Base-by-base conservation (phyloP, 1,284 basidiomycete species). In the Lignosus rhinocerotis region DNA sequence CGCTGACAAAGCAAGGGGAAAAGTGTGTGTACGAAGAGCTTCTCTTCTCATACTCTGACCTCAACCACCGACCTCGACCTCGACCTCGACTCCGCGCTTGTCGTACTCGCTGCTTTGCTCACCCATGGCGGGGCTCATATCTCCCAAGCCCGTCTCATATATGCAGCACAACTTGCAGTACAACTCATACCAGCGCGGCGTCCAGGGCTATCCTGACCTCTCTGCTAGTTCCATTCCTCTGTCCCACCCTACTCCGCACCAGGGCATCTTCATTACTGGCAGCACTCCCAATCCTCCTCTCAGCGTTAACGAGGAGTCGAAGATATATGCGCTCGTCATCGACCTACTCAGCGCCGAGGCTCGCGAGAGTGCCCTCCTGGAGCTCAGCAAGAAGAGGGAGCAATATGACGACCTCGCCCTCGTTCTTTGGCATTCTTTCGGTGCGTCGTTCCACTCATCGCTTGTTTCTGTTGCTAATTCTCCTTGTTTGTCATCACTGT, bases 341-440 rank as follows among this genome's bases (percentile, higher is more conserved):
- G 91, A 94, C 60, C 77, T 94, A 32, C 83, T 93, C 80, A 88
- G 91, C 69, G 87, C 89, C 0, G 80, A 80, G 53, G 86, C 88
- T n/a, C 82, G 95, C 61, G 95, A 98, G 72, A 82, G 81, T 7
- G 95, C 96, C 0, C 77, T 98, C 55, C 81, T 99, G 51, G 97
- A 99, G 78, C 80, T 99, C 66, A 97, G 94, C 79, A 99, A 99
- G 84, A 98, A 98, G 79, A 82, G 97, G 65, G 97, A 99, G 77
- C 95, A 98, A 77, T 99, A 97, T 74, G 97, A 99, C 72, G 96
- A 99, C 75, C 85, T 99, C 30, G 97, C 97, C 0, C 83, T 99
- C 33, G 94, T 99, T 12, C 82, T 99, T 6, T 99, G 97, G 97
- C 96, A 99, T 70, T 97, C 96, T 11, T 99, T 98, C 70, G 97